phyloP scores from a whole-genome alignment of 345 rosid species.

The Linum usitatissimum region DNA sequence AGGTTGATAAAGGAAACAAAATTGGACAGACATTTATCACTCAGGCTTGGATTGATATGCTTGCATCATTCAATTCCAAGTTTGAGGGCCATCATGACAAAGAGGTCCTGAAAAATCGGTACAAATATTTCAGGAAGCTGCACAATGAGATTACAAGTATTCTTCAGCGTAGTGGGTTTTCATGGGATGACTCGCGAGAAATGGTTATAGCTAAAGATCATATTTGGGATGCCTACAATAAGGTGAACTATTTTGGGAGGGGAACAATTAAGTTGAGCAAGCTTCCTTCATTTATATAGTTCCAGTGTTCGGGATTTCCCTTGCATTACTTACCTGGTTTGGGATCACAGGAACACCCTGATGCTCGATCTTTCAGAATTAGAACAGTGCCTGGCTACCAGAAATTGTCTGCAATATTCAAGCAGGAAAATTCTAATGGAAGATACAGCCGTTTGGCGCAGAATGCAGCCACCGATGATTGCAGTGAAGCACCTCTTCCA shows the following conservation, averaged over 20 bases:
- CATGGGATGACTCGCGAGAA: slow-evolving; percentile 65
- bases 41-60: slow-evolving; percentile 73
- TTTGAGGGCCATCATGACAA: slow-evolving; percentile 53
- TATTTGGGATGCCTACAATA: slow-evolving; percentile 58
- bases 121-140: slow-evolving; percentile 72
- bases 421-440: slow-evolving; percentile 46
- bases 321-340: slow-evolving; percentile 17
- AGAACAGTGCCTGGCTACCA: slow-evolving; percentile 67
- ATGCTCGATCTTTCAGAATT: slow-evolving; percentile 73
- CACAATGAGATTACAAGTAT: slow-evolving; percentile 55
- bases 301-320: slow-evolving; percentile 2
- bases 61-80: slow-evolving; percentile 42
- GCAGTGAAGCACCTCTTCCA: slow-evolving; percentile 22
- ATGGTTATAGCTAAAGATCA: slow-evolving; percentile 72
- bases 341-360: slow-evolving; percentile 65
- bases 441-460: slow-evolving; percentile 63
- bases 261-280: no score
- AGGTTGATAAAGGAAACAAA: slow-evolving; percentile 65
- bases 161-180: slow-evolving; percentile 59
- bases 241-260: slow-evolving; percentile 30
- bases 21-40: slow-evolving; percentile 70
- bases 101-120: slow-evolving; percentile 74
- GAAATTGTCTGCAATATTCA: slow-evolving; percentile 63
- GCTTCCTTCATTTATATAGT: slow-evolving; percentile 7
- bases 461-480: slow-evolving; percentile 22